Percentiles rank a stretch among this genome's conserved stretches.
Conservation (phyloP, 345 rosid genomes). For the Camelina sativa region DNA sequence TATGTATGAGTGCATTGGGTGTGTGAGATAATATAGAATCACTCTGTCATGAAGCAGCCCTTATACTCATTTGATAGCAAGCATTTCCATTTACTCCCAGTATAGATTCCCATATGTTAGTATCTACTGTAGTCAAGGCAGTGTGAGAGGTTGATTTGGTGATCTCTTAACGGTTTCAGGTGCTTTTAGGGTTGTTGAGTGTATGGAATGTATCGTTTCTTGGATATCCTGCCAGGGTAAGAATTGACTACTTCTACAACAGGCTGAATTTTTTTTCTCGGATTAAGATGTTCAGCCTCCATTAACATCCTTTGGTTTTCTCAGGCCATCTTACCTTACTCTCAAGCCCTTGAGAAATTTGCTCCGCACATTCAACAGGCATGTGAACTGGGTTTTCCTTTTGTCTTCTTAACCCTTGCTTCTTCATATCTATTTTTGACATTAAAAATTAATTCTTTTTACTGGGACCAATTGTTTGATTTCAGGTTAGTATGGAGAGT, state of each 20-base stretch:
- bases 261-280: constrained; percentile 21
- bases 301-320: constrained; percentile 32
- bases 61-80: constrained; percentile 5
- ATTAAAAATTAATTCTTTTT: neutral
- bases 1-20: neutral
- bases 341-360: constrained; percentile 94
- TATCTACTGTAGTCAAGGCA: neutral
- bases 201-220: constrained; percentile 94
- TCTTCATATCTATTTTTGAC: neutral
- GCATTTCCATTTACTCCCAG: neutral
- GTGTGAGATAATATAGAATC: constrained; percentile 4
- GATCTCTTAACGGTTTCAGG: constrained; percentile 54
- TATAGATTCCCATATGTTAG: neutral
- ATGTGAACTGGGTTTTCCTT: constrained; percentile 36
- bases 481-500: constrained; percentile 99
- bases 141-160: constrained; percentile 15
- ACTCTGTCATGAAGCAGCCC: constrained; percentile 12
- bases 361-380: constrained; percentile 98
- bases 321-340: constrained; percentile 94
- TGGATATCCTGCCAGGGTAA: constrained; percentile 93
- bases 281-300: constrained; percentile 1
- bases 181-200: constrained; percentile 83
- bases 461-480: constrained; percentile 9
- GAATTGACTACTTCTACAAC: constrained; percentile 35
- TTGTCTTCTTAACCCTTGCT: neutral